Conservation (phyloP, 1,139 yeast species). For the Suhomyces maxii region DNA sequence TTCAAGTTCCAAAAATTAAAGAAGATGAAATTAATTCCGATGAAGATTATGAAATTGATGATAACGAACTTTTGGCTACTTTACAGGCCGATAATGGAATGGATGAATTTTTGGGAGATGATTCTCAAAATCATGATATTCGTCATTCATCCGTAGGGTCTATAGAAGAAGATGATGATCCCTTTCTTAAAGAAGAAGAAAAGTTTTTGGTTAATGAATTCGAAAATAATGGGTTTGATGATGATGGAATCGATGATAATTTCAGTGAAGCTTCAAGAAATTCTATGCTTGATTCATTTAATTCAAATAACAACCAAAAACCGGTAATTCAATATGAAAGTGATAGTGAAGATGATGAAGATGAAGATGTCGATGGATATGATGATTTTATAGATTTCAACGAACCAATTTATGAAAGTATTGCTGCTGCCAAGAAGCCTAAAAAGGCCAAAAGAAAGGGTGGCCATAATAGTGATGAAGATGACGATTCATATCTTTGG, state of each 20-base stretch:
- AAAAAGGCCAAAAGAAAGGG: slow-evolving; percentile 15
- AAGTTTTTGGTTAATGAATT: slow-evolving; percentile 49
- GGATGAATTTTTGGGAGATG: slow-evolving; percentile 35
- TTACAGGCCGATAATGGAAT: slow-evolving; percentile 54
- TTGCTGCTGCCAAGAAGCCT: slow-evolving; percentile 5
- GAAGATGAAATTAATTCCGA: slow-evolving; percentile 61
- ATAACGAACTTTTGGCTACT: slow-evolving; percentile 67
- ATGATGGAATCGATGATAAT: slow-evolving; percentile 22
- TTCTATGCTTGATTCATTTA: slow-evolving; percentile 26
- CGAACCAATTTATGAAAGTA: slow-evolving; percentile 9
- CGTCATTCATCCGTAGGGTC: slow-evolving; percentile 51
- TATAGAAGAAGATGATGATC: slow-evolving; percentile 48
- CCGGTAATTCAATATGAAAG: slow-evolving; percentile 35
- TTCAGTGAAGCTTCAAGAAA: slow-evolving; percentile 18
- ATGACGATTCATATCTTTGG: slow-evolving; percentile 56
- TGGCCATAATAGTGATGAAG: slow-evolving; percentile 41
- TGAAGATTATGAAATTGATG: slow-evolving; percentile 70
- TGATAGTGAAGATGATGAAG: slow-evolving; percentile 27
- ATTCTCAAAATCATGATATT: slow-evolving; percentile 7
- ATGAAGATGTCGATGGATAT: slow-evolving; percentile 24
- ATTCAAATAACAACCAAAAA: slow-evolving; percentile 21
- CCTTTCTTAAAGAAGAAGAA: slow-evolving; percentile 48
- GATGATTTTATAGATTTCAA: slow-evolving; percentile 23
- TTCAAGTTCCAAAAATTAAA: slow-evolving; percentile 51
- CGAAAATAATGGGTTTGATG: slow-evolving; percentile 51